Evolutionary conservation across 768 basidiomycete species (phyloP), one percentile per base, ranked within the genome.

Genomic region (Russula lepida): DNA sequence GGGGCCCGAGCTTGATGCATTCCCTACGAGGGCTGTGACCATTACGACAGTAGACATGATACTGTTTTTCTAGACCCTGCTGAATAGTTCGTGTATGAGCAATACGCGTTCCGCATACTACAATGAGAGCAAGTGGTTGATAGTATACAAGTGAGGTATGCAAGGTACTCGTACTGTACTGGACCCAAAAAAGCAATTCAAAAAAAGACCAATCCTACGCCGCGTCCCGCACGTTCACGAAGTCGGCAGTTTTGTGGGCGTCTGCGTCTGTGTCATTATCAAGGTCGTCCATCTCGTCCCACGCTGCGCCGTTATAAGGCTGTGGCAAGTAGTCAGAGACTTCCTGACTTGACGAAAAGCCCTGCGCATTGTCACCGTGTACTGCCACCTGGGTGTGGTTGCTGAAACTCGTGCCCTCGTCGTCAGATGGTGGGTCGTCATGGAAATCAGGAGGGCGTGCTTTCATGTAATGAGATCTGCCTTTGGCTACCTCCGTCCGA

Each of bases 401-500:
- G 25, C 57, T 41, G 8, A 62, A 57, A 30, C 39, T 33, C n/a
- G 46, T 39, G 39, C n/a, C n/a, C 19, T 58, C 51, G 4, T 58
- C 52, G 8, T 58, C 56, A 27, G 39, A 32, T 4, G 30, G 4
- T 1, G 15, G 7, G 25, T 37, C 32, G 28, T 47, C 30, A 19
- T 32, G 39, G 7, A 61, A 47, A 41, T 37, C 52, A 4, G 30
- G 17, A 13, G 61, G 41, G 56, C 33, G 61, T 59, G 63, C 25
- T 35, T 59, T 39, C 43, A 58, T 30, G 19, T 52, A 35, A 43
- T n/a, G 46, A 13, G 30, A 41, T 58, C 65, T 58, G 59, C 65
- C 65, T 48, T 58, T 68, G 5, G 56, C 54, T n/a, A 70, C 68
- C 64, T 77, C 74, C 7, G 73, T 69, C 41, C 67, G 64, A 41